Evolutionary conservation across 805 yeast genomes (phyloP), one percentile per base, ranked within the genome.

Genomic region (Zygotorulaspora florentina): DNA sequence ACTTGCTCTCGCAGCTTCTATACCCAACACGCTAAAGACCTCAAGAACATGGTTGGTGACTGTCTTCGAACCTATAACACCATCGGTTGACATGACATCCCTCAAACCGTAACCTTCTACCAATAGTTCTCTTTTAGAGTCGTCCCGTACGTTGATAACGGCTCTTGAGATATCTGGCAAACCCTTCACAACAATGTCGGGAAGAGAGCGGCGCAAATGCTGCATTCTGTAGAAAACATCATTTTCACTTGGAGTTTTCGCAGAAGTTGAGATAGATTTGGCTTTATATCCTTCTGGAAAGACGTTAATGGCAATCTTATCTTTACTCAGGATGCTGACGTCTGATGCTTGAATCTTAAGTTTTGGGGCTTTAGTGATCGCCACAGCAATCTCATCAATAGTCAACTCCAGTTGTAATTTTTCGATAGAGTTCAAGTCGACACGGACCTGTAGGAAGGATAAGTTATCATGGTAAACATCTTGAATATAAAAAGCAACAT

Each of bases 81-180:
- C 99, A 64, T 93, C 98, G 1, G 98, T 91, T 50, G 88, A 81
- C 98, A 93, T 93, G 43, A 93, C 99, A 40, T 87, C 88, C 59
- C 89, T 86, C 54, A 93, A 72, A 28, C 99, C 99, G 62, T 93
- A 93, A 31, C 99, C 99, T 76, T 93, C 99, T 39, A 93, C 98
- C 57, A 93, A 76, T 53, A 93, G 72, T 69, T 93, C 99, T 65
- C 88, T 87, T 65, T 81, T 85, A 56, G 85, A 83, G 63, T 85
- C 86, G 62, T 87, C 93, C 52, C 81, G 77, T 55, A 93, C 90
- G 65, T 91, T 93, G 68, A 93, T 95, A 51, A 93, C 98, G 5
- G 99, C 99, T 65, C 99, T 83, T 18, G 96, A 74, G 51, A 93
- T 90, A 48, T 87, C 90, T 3, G 96, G 78, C 47, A 90, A 73